Evolutionary conservation across 1,139 yeast genomes (phyloP), one percentile per base, ranked within the genome.

Genomic region (Candida gigantensis): DNA sequence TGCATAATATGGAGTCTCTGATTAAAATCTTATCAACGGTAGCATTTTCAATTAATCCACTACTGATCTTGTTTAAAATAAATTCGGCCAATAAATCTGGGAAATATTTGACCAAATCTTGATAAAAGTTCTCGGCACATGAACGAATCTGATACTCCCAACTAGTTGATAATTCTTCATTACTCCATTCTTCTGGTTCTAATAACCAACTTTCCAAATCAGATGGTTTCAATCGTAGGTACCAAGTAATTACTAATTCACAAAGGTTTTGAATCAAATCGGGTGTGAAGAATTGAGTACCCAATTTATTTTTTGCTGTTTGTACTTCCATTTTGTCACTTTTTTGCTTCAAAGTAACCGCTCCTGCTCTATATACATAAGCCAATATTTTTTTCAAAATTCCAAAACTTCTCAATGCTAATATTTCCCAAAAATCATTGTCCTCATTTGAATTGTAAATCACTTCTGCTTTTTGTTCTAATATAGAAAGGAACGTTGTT

Each of bases 101-200:
- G 58, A 84, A 87, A 43, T 74, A 73, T 30, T 73, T 69, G 28
- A 87, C 74, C 42, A 92, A 60, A 52, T 86, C 95, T 44, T 82
- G 87, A 53, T 81, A 90, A 47, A 88, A 80, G 50, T 82, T 80
- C 48, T 89, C 96, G 0, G 96, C 89, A 58, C 96, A 87, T 2
- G 95, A 90, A 36, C 96, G 71, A 5, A 89, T 72, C 52, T 87
- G 92, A 53, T 69, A 88, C 53, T 90, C 97, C 80, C 88, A 88
- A 50, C 86, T 81, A 6, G 80, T 70, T 28, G 83, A 76, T 40
- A 82, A 65, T 48, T 89, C 95, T 53, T 86, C 95, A 45, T 81
- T 81, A 23, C 87, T 80, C 88, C 95, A 92, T 53, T 87, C 96
- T 57, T 89, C 97, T 0, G 97, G 96, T 42, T 88, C 96, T 23